A percentile compares a stretch with the other conserved stretches of the same genome.
phyloP scores from a whole-genome alignment of 2,329 filamentous ascomycete species.

The Ilyonectria destructans region DNA sequence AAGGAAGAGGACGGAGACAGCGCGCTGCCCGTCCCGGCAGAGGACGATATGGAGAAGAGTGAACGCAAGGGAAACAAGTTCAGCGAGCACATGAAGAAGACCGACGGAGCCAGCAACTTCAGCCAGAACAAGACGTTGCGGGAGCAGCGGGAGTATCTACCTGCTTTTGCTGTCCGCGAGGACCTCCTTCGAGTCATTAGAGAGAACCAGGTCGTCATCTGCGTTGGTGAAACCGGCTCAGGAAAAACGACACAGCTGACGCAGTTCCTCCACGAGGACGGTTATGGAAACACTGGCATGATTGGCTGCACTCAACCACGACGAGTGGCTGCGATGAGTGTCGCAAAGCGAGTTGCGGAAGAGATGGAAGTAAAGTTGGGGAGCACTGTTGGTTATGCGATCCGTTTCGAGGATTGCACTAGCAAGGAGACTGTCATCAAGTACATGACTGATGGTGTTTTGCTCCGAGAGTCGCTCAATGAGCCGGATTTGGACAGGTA shows the following conservation, averaged over 20 bases:
- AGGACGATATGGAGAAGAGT: constrained; percentile 75
- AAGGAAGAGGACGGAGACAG: constrained; percentile 96
- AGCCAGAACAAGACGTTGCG: constrained; percentile 91
- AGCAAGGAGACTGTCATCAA: constrained; percentile 97
- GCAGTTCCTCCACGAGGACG: constrained; percentile 96
- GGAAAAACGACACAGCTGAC: constrained; percentile 98
- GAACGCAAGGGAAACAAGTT: constrained; percentile 78
- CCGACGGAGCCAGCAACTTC: constrained; percentile 89
- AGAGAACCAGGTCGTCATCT: constrained; percentile 97
- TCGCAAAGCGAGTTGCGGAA: constrained; percentile 97
- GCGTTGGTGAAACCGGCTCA: constrained; percentile 96
- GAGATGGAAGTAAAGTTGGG: constrained; percentile 97
- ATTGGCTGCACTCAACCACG: constrained; percentile 98
- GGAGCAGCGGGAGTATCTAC: constrained; percentile 93
- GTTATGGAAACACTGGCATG: constrained; percentile 88
- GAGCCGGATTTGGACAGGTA: constrained; percentile 96
- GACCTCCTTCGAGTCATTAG: constrained; percentile 92
- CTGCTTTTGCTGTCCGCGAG: constrained; percentile 96
- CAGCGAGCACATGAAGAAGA: constrained; percentile 89
- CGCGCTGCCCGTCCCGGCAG: constrained; percentile 82
- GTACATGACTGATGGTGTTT: constrained; percentile 98
- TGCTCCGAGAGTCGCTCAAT: constrained; percentile 92
- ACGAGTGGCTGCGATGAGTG: constrained; percentile 98
- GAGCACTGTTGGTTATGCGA: constrained; percentile 92
- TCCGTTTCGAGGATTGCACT: constrained; percentile 98